A percentile compares a stretch with the other conserved stretches of the same genome.
Conservation (phyloP, 2,329 filamentous ascomycete genomes). For the Orbilia blumenaviensis region DNA sequence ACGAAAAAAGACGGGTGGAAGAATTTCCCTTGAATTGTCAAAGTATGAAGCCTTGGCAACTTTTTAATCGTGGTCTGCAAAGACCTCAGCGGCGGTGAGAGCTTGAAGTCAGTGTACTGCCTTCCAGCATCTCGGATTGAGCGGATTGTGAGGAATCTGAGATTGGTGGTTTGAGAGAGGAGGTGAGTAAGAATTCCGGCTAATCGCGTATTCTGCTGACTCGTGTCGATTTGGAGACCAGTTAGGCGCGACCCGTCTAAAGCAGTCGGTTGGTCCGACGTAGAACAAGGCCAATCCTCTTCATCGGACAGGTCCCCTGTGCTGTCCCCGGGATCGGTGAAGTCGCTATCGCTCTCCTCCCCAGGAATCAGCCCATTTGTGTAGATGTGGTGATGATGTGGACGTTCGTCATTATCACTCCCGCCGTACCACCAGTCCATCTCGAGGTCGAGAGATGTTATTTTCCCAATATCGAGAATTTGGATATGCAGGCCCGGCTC, state of each 20-base stretch:
- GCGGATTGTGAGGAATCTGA: neutral
- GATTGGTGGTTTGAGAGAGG: neutral
- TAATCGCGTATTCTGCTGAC: conserved; percentile 1
- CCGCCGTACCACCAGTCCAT: conserved; percentile 1
- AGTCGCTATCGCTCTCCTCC: conserved; percentile 5
- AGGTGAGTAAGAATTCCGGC: neutral
- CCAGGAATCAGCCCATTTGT: neutral
- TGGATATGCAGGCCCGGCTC: neutral
- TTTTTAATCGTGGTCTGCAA: neutral
- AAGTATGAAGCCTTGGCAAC: neutral
- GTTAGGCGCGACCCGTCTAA: neutral
- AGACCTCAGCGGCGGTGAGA: neutral
- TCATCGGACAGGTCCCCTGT: neutral
- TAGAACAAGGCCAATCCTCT: neutral
- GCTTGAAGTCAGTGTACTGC: neutral
- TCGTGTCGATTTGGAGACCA: neutral
- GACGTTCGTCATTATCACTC: neutral
- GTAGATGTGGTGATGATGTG: too few species aligned
- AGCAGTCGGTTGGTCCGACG: neutral
- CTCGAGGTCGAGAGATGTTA: neutral
- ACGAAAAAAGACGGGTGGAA: conserved; percentile 25
- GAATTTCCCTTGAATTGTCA: conserved; percentile 3
- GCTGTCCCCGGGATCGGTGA: neutral
- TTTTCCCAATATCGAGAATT: neutral
- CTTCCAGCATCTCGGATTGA: neutral